Conservation (phyloP, 371 early-diverging fungal genomes). For the Apophysomyces trapeziformis region DNA sequence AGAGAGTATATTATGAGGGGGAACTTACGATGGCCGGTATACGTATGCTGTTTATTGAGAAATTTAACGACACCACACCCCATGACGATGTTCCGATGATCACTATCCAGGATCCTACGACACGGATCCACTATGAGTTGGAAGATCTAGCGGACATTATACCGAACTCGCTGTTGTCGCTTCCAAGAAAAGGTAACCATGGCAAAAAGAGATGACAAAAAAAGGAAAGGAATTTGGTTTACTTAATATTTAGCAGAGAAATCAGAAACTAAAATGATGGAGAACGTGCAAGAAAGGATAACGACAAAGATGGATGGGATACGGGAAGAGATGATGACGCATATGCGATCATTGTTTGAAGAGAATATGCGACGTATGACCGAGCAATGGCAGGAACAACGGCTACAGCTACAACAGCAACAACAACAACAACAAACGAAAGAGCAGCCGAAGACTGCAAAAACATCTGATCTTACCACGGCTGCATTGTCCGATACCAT, state of each 20-base stretch:
- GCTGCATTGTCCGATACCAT: conserved; percentile 15
- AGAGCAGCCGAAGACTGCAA: not conserved
- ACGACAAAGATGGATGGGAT: conserved; percentile 1
- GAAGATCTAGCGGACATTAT: conserved; percentile 61
- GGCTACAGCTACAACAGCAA: not conserved
- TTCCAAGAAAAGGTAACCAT: conserved; percentile 51
- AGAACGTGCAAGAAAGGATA: conserved; percentile 8
- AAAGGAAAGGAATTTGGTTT: not conserved
- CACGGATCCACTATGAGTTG: conserved; percentile 62
- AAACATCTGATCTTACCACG: conserved; percentile 1
- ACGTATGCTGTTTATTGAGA: conserved; percentile 52
- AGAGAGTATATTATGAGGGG: conserved; percentile 46
- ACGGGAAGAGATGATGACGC: not conserved
- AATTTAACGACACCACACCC: conserved; percentile 37
- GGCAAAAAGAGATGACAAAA: not conserved
- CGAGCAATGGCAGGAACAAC: too few species aligned
- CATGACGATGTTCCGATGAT: conserved; percentile 28
- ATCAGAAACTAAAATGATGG: conserved; percentile 1
- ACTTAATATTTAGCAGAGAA: not conserved
- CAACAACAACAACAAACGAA: not conserved
- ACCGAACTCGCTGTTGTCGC: conserved; percentile 43
- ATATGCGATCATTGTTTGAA: not conserved
- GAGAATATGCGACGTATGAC: not conserved
- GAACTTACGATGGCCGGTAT: conserved; percentile 41
- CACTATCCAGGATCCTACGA: conserved; percentile 58